phyloP scores from a whole-genome alignment of 2,329 filamentous ascomycete species.

The Coniochaeta prunicola region DNA sequence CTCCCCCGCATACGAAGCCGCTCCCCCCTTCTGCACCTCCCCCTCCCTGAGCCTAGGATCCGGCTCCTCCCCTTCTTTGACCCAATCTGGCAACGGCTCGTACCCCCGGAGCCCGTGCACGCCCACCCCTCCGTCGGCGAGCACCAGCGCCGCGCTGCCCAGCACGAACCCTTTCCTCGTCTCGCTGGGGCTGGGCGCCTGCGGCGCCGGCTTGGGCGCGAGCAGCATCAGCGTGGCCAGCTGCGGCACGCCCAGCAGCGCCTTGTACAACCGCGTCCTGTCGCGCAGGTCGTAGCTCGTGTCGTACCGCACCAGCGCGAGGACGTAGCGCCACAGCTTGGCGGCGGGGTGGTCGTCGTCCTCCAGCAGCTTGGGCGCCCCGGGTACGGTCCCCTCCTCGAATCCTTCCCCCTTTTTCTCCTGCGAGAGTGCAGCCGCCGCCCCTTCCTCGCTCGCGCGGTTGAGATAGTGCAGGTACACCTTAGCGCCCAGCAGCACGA shows the following conservation, averaged over 20 bases:
- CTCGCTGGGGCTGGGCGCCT: constrained; percentile 84
- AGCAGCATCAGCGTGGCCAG: constrained; percentile 85
- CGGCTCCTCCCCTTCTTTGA: constrained; percentile 71
- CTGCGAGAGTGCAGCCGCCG: not conserved
- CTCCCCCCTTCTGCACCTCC: constrained; percentile 40
- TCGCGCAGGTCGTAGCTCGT: constrained; percentile 93
- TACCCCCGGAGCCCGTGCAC: constrained; percentile 73
- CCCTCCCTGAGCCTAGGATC: constrained; percentile 67
- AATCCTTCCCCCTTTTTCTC: not conserved
- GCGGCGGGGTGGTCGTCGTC: constrained; percentile 60
- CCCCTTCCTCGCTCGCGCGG: constrained; percentile 39
- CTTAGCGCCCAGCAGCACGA: constrained; percentile 88
- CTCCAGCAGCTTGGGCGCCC: constrained; percentile 23
- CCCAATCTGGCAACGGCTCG: constrained; percentile 75
- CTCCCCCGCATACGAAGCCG: constrained; percentile 28
- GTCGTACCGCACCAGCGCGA: constrained; percentile 84
- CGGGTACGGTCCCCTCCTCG: constrained; percentile 19
- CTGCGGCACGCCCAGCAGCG: constrained; percentile 75
- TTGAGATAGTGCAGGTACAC: constrained; percentile 89
- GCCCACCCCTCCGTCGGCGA: constrained; percentile 64
- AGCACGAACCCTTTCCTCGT: constrained; percentile 69
- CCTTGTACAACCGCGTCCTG: constrained; percentile 78
- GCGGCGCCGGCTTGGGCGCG: constrained; percentile 88
- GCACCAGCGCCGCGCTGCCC: constrained; percentile 77
- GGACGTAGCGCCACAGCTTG: constrained; percentile 75